Evolutionary conservation across 192 early-diverging fungal genomes (phyloP).

Genomic region (Entophlyctis luteolus): DNA sequence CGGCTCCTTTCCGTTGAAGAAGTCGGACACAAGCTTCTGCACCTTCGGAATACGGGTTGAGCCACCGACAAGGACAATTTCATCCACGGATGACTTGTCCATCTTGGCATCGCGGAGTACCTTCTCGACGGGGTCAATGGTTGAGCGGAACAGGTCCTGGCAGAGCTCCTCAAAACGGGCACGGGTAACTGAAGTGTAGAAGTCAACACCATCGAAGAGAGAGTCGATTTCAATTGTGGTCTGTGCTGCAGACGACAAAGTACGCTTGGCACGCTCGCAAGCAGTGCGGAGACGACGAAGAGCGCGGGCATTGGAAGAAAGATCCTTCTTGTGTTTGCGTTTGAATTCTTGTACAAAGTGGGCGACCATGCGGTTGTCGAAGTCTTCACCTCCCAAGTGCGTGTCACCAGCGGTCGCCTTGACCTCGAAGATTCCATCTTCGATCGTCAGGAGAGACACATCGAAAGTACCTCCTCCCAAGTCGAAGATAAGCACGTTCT

Average conservation of each 20-base stretch:
- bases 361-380: slow-evolving; percentile 96
- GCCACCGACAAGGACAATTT: slow-evolving; percentile 96
- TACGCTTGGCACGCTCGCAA: slow-evolving; percentile 95
- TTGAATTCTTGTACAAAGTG: slow-evolving; percentile 96
- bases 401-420: slow-evolving; percentile 98
- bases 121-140: slow-evolving; percentile 94
- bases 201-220: slow-evolving; percentile 94
- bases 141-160: slow-evolving; percentile 92
- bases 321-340: slow-evolving; percentile 97
- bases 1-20: slow-evolving; percentile 98
- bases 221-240: slow-evolving; percentile 95
- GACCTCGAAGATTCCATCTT: slow-evolving; percentile 97
- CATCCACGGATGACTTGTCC: slow-evolving; percentile 83
- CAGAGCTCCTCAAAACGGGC: slow-evolving; percentile 99
- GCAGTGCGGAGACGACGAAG: slow-evolving; percentile 95
- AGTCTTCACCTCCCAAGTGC: slow-evolving; percentile 98
- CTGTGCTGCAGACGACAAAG: slow-evolving; percentile 89
- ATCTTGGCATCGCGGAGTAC: slow-evolving; percentile 95
- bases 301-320: slow-evolving; percentile 81
- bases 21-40: slow-evolving; percentile 95
- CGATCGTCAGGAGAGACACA: slow-evolving; percentile 94
- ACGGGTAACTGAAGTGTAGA: slow-evolving; percentile 96
- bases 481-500: slow-evolving; percentile 96
- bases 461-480: slow-evolving; percentile 97
- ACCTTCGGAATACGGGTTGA: slow-evolving; percentile 99